phyloP scores from a whole-genome alignment of 2,329 filamentous ascomycete species.

The Periconia macrospinosa region DNA sequence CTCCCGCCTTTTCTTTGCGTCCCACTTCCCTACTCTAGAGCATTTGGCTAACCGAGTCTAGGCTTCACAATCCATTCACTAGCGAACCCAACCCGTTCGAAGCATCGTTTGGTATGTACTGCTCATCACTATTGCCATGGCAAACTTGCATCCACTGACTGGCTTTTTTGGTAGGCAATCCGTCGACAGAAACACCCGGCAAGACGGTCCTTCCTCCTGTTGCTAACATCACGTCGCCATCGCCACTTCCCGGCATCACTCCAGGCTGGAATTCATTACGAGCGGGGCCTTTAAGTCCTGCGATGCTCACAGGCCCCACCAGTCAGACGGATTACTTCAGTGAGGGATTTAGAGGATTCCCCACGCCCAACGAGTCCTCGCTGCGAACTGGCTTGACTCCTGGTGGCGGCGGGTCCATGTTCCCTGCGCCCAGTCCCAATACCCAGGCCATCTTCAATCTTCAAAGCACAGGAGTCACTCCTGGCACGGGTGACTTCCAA shows the following conservation, averaged over 20 bases:
- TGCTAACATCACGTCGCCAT: constrained; percentile 85
- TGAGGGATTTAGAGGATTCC: constrained; percentile 82
- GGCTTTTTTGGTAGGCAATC: constrained; percentile 40
- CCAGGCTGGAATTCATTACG: constrained; percentile 87
- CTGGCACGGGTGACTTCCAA: constrained; percentile 90
- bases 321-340: constrained; percentile 79
- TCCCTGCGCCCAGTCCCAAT: constrained; percentile 86
- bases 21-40: background rate
- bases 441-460: constrained; percentile 81
- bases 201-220: constrained; percentile 82
- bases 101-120: constrained; percentile 72
- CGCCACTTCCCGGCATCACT: constrained; percentile 73
- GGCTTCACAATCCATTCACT: constrained; percentile 58
- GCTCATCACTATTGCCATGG: background rate
- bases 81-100: constrained; percentile 97
- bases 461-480: constrained; percentile 81
- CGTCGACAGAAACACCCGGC: constrained; percentile 71
- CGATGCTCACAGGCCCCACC: constrained; percentile 87
- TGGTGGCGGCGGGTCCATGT: constrained; percentile 95
- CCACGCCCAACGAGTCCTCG: constrained; percentile 95
- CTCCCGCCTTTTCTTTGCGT: background rate
- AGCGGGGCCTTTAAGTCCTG: constrained; percentile 91
- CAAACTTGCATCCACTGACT: background rate
- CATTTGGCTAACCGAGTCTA: constrained; percentile 4
- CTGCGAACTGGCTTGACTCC: constrained; percentile 89